Evolutionary conservation across 2,329 filamentous ascomycete genomes (phyloP).

Genomic region (Cladophialophora bantiana): DNA sequence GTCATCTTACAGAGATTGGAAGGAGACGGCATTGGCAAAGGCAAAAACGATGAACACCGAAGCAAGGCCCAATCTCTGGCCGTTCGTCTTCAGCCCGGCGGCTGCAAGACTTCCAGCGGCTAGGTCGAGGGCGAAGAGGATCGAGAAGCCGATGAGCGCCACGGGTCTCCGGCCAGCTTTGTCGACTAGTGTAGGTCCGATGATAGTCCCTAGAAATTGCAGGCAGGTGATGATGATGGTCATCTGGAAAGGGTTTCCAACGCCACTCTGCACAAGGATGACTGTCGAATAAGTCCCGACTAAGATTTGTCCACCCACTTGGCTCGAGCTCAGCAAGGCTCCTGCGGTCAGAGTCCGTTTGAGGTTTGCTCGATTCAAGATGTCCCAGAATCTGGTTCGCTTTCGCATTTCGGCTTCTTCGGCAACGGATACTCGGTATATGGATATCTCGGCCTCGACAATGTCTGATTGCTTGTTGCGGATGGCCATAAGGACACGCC

Average conservation of each 20-base stretch:
- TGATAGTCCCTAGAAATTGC: slow-evolving; percentile 47
- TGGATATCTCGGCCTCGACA: slow-evolving; percentile 23
- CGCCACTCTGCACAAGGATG: slow-evolving; percentile 46
- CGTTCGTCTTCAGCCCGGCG: slow-evolving; percentile 38
- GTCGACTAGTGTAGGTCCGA: slow-evolving; percentile 48
- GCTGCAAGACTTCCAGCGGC: slow-evolving; percentile 46
- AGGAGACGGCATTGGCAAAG: slow-evolving; percentile 50
- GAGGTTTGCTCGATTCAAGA: slow-evolving; percentile 47
- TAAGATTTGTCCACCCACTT: slow-evolving; percentile 49
- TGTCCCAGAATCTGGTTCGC: slow-evolving; percentile 47
- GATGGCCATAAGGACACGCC: slow-evolving; percentile 57
- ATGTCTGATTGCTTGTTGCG: slow-evolving; percentile 43
- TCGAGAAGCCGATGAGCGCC: slow-evolving; percentile 46
- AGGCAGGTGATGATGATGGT: slow-evolving; percentile 49
- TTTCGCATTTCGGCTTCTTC: slow-evolving; percentile 40
- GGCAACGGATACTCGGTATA: slow-evolving; percentile 37
- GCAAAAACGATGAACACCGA: slow-evolving; percentile 48
- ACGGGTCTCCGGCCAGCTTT: slow-evolving; percentile 47
- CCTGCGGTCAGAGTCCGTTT: slow-evolving; percentile 48
- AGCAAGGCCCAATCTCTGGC: slow-evolving; percentile 43
- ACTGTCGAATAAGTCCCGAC: slow-evolving; percentile 50
- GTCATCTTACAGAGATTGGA: slow-evolving; percentile 45
- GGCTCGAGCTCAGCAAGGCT: slow-evolving; percentile 47
- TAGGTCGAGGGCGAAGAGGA: slow-evolving; percentile 46
- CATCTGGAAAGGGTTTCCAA: slow-evolving; percentile 46